Evolutionary conservation across 768 basidiomycete species (phyloP), one percentile per base, ranked within the genome.

Genomic region (Hortiboletus flavorubellus): DNA sequence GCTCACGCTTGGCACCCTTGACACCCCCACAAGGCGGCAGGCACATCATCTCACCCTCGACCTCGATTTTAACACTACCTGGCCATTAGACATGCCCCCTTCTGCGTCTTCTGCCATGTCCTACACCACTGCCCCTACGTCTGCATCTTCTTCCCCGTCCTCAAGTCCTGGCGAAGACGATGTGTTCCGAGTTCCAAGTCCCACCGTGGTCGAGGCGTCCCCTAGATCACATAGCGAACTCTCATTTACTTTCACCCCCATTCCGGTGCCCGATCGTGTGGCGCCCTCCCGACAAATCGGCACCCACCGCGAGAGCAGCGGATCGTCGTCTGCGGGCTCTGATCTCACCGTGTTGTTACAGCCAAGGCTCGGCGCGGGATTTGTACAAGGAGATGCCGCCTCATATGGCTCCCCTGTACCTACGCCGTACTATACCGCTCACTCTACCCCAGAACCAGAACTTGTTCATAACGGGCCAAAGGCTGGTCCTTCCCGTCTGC

Each of bases 381-480:
- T 40, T 48, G 42, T 56, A 38, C 56, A 57, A n/a, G 37, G 51
- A 51, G 55, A 57, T 11, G 15, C 31, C 26, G 6, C 58, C 39
- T 58, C 59, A 7, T 40, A 58, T 49, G 59, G 47, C 56, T 57
- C 63, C 44, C 51, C 64, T 30, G 44, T 57, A 46, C 59, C 61
- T 31, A 72, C 69, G 40, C 69, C 71, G 9, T 72, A 72, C 49
- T 71, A 69, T 33, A 71, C 69, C 26, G 69, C 69, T 30, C 60
- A 64, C 18, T 65, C 71, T 23, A 66, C 69, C 16, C 69, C 69
- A 15, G 68, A 71, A 47, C 63, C 72, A 46, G 58, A 61, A 23
- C 44, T 42, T 23, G 46, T 40, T 23, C 43, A 59, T 41, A 56
- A 58, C 53, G 55, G 46, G 41, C 59, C 56, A 53, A 63, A 49